These are phyloP conservation scores for Kockiozyma suomiensis DNA, from an alignment of 805 yeast genomes.

Conservation along the genomic window DNA sequence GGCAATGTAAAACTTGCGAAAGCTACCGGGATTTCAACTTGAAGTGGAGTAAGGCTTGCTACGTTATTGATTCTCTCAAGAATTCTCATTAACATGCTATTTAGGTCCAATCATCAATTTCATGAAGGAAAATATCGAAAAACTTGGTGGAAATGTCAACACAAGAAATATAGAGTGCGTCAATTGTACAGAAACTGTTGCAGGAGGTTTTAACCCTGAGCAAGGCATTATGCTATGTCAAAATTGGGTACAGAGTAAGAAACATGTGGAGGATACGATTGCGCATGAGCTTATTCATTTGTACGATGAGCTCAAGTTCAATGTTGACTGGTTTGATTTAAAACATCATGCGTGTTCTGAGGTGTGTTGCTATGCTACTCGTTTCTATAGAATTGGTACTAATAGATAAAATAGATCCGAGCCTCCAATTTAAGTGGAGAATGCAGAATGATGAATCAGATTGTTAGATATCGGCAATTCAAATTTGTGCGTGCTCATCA, in stretches of 20 bases:
- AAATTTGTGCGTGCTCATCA: slow-evolving; percentile 82
- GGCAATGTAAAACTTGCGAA: slow-evolving; percentile 69
- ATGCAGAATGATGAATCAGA: slow-evolving; percentile 86
- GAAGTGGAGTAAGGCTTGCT: slow-evolving; percentile 46
- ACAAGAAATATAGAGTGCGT: slow-evolving; percentile 69
- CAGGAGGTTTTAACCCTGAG: slow-evolving; percentile 94
- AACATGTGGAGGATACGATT: slow-evolving; percentile 86
- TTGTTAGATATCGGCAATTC: slow-evolving; percentile 54
- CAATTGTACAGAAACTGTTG: slow-evolving; percentile 75
- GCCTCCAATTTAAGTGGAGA: slow-evolving; percentile 94
- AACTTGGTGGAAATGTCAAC: slow-evolving; percentile 58
- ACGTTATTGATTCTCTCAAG: not conserved
- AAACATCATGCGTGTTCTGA: slow-evolving; percentile 97
- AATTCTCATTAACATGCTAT: slow-evolving; percentile 11
- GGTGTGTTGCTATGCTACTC: slow-evolving; percentile 3
- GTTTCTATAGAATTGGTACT: not conserved
- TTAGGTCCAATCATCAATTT: slow-evolving; percentile 75
- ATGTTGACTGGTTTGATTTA: slow-evolving; percentile 81
- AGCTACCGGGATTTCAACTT: slow-evolving; percentile 80
- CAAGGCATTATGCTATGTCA: slow-evolving; percentile 85
- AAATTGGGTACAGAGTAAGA: slow-evolving; percentile 70
- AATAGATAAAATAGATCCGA: slow-evolving; percentile 51
- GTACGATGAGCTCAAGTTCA: slow-evolving; percentile 84
- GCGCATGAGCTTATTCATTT: slow-evolving; percentile 94
- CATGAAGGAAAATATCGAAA: slow-evolving; percentile 79